Conservation (phyloP, 257 asterid species). For the Pogostemon cablin region DNA sequence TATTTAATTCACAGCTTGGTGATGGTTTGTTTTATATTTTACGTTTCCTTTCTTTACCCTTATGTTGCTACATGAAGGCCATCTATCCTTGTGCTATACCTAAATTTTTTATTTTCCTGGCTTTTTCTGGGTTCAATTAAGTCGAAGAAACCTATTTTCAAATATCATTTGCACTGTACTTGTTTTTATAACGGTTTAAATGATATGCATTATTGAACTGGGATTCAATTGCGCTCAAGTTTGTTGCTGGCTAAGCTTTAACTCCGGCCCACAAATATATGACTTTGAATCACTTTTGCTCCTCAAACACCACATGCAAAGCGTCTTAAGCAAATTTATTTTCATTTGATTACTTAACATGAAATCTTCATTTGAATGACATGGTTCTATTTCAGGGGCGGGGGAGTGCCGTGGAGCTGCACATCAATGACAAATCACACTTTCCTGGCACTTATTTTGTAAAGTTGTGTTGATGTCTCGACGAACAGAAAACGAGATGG, state of each 20-base stretch:
- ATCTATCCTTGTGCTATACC: neutral
- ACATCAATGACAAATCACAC: constrained; percentile 24
- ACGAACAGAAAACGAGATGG: neutral
- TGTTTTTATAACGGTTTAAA: neutral
- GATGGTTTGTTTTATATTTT: constrained; percentile 27
- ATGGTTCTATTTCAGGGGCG: constrained; percentile 11
- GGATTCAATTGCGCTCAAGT: neutral
- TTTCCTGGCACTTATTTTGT: constrained; percentile 25
- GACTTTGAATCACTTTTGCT: neutral
- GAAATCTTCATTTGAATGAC: neutral
- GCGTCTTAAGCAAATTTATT: neutral
- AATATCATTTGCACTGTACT: neutral
- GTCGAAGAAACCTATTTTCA: neutral
- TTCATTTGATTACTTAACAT: neutral
- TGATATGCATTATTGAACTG: neutral
- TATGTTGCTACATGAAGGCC: neutral
- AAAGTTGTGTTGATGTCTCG: constrained; percentile 11
- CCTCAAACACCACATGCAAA: neutral
- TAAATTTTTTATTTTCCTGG: neutral
- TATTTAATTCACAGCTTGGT: constrained; percentile 37
- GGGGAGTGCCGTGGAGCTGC: constrained; percentile 30
- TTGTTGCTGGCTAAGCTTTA: neutral
- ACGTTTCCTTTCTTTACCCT: constrained; percentile 13
- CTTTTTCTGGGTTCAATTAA: neutral
- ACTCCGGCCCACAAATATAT: neutral